A percentile compares a stretch with the other conserved stretches of the same genome.
phyloP scores from a whole-genome alignment of 371 early-diverging fungal genomes.

The Chytridiales sp. region DNA sequence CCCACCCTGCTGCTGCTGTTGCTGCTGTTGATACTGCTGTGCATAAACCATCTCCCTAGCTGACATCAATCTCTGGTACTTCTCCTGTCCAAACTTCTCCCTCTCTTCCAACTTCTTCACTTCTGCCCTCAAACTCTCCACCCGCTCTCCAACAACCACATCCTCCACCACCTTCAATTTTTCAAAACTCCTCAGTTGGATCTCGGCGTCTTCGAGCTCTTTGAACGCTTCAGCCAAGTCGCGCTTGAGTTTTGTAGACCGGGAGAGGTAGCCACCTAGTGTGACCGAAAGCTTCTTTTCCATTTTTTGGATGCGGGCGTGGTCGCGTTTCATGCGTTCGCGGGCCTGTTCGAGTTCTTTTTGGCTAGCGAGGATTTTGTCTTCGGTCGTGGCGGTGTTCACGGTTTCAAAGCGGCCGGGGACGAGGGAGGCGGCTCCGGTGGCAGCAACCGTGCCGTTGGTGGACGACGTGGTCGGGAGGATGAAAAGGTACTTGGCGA shows the following conservation, averaged over 20 bases:
- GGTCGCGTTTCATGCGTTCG: constrained; percentile 74
- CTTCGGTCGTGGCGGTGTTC: constrained; percentile 4
- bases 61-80: constrained; percentile 60
- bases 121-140: constrained; percentile 66
- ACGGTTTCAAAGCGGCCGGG: constrained; percentile 16
- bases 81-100: constrained; percentile 71
- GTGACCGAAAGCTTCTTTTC: constrained; percentile 79
- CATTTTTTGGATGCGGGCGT: constrained; percentile 73
- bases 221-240: constrained; percentile 62
- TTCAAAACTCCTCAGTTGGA: constrained; percentile 67
- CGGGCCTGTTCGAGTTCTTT: constrained; percentile 52
- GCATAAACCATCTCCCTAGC: constrained; percentile 25
- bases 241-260: constrained; percentile 60
- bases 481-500: constrained; percentile 11
- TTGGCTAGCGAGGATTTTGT: not conserved
- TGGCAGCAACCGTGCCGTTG: no score
- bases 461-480: constrained; percentile 8
- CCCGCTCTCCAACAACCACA: constrained; percentile 64
- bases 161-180: constrained; percentile 55
- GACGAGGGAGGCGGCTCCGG: not conserved
- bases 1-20: no score
- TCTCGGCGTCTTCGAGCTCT: constrained; percentile 61
- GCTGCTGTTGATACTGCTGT: no score
- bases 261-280: constrained; percentile 77
- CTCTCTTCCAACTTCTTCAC: constrained; percentile 59